Base-by-base conservation (phyloP, 768 basidiomycete genomes). In the Tulasnella sp. region DNA sequence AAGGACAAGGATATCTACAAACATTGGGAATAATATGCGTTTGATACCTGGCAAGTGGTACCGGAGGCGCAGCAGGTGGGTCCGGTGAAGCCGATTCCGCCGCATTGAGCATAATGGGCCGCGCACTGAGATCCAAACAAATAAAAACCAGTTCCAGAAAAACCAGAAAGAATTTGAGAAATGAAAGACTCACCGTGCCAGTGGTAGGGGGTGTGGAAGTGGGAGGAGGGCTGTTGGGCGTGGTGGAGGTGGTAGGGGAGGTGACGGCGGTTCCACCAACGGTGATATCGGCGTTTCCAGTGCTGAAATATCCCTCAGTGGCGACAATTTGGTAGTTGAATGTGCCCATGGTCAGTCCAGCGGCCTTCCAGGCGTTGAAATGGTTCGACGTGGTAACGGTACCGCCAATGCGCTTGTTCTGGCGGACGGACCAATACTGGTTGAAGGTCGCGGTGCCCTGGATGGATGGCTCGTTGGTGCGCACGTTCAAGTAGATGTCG, bases 351-450 rank as follows among this genome's bases (percentile, higher is more conserved):
- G n/a, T 53, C 38, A 49, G 48, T 43, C 60, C 60, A 19, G 56
- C 17, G 12, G 22, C 25, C 11, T 27, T 44, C 60, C 60, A 61
- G 27, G 56, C 55, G 10, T 61, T 58, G 60, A 61, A 56, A n/a
- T 61, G 60, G 60, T 57, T 56, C 21, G 55, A 55, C 5, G 42
- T n/a, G 38, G 53, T 57, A 21, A 61, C 38, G 10, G 60, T 61
- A 10, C 60, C 60, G 38, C 27, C 4, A 19, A 34, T 57, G 38
- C 54, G 53, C 29, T 45, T 56, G 7, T 7, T 19, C 17, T 46
- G 46, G 31, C 60, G 60, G 44, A 61, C 48, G 48, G 56, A 61
- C 54, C 53, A 58, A 43, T 56, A 56, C 55, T 56, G 53, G n/a
- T 25, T n/a, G 60, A 57, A 61, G 1, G 60, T 57, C 9, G 53